Base-by-base conservation (phyloP, 2,329 filamentous ascomycete genomes). In the Dryadomyces quercus-mongolicae region DNA sequence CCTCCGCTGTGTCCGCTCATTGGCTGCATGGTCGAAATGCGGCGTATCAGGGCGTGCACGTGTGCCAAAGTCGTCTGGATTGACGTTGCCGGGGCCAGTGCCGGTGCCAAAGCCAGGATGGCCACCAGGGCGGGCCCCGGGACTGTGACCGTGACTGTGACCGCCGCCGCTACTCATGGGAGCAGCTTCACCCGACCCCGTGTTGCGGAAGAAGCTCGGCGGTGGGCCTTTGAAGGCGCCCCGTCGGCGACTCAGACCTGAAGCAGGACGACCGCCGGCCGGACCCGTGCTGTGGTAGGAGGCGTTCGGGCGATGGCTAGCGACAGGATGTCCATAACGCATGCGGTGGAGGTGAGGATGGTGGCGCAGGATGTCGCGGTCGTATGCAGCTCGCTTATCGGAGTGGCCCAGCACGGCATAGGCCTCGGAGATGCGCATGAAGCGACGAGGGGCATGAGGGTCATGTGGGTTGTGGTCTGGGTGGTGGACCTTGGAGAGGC, bases 401-500 rank as follows among this genome's bases (percentile, higher is more conserved):
- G 85, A 74, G 60, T 85, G 80, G 56, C 83, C 81, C 56, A 96
- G 85, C 47, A 86, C 69, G 55, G 81, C 75, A 74, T 95, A 96
- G 61, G 91, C 90, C 66, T 93, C 86, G 65, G 82, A 86, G 66
- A 96, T 85, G 61, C 81, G 78, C 68, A 90, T 82, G 75, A 95
- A 98, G 66, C 84, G 86, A 55, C 80, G 72, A 4, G 83, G 75
- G 58, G 91, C 86, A 56, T 71, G 66, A 5, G 87, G 85, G 69
- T 95, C 85, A 61, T 78, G 66, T 57, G 78, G 88, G 74, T 97
- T 94, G 66, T 84, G 82, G 75, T 98, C 93, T 1, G 93, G 93
- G 70, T 98, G 93, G 76, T 95, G 85, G 53, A 78, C 73, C 71
- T 96, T 95, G 65, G 90, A 95, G 67, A 97, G 86, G 57, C 78